Base-by-base conservation (phyloP, 148 eudicot species). In the Vaccinium macrocarpon region DNA sequence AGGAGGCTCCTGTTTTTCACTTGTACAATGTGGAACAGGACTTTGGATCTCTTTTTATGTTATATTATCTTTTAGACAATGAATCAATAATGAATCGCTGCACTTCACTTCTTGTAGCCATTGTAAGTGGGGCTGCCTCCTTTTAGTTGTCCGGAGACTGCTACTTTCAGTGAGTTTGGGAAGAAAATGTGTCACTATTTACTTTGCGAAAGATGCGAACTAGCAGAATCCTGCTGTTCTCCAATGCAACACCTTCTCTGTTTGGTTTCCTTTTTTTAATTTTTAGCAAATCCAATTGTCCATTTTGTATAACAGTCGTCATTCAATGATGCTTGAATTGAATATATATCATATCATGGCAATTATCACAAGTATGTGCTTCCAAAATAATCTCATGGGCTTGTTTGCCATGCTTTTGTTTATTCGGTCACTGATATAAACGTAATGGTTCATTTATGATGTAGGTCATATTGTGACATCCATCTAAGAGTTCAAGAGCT, bases 391-490 rank as follows among this genome's bases (percentile, higher is more conserved):
- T 49, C 6, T 81, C 56, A 23, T 15, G 7, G 25, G 61, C 16
- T 27, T 13, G 29, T 21, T 48, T 66, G 32, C 48, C 8, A 50
- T 16, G 19, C 82, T 59, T 50, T 32, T 18, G 35, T 81, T 16
- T 82, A 5, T 53, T 23, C n/a, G 6, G 8, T 32, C n/a, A 6
- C 25, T 35, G 48, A 53, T 15, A 38, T 32, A 13, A 56, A 82
- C 57, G 14, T 8, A 13, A 55, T 53, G 79, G 18, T 74, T 55
- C 71, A 21, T 74, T 75, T 73, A 55, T 6, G 29, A 13, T 80
- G 84, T 83, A 88, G 84, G 81, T 81, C 62, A 68, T 78, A 74
- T 38, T 74, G 85, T 38, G 76, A 38, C 62, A 81, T 75, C 66
- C 68, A 38, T 79, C 82, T 29, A 10, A 29, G 29, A 64, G 72